phyloP scores from a whole-genome alignment of 257 asterid genomes.

The Gynochthodes officinalis region DNA sequence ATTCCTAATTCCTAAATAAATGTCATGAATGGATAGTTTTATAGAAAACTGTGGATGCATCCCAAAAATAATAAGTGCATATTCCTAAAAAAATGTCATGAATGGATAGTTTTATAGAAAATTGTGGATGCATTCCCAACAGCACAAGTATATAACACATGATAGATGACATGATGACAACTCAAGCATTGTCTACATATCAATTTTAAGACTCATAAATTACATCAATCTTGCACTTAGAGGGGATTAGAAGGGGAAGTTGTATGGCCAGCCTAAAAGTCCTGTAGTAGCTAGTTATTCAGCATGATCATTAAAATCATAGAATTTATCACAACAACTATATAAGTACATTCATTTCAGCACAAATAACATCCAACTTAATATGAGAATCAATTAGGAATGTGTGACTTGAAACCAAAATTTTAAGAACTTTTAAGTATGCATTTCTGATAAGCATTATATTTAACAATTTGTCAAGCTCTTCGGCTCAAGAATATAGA shows the following conservation, averaged over 20 bases:
- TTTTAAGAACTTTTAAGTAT: too few species aligned
- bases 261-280: too few species aligned
- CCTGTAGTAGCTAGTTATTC: neutral
- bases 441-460: too few species aligned
- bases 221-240: neutral
- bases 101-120: neutral
- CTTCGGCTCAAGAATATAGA: neutral
- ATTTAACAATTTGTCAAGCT: neutral
- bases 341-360: neutral
- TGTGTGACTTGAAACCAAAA: neutral
- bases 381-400: neutral
- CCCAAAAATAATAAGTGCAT: neutral
- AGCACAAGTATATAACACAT: neutral
- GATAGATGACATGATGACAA: neutral
- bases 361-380: neutral
- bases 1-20: too few species aligned
- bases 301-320: neutral
- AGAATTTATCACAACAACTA: neutral
- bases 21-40: too few species aligned
- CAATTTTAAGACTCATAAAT: neutral
- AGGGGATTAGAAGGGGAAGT: neutral
- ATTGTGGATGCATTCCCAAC: neutral
- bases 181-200: neutral
- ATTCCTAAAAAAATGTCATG: neutral
- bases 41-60: conserved; percentile 2